phyloP scores from a whole-genome alignment of 2,329 filamentous ascomycete genomes.

The Teratosphaeria nubilosa region DNA sequence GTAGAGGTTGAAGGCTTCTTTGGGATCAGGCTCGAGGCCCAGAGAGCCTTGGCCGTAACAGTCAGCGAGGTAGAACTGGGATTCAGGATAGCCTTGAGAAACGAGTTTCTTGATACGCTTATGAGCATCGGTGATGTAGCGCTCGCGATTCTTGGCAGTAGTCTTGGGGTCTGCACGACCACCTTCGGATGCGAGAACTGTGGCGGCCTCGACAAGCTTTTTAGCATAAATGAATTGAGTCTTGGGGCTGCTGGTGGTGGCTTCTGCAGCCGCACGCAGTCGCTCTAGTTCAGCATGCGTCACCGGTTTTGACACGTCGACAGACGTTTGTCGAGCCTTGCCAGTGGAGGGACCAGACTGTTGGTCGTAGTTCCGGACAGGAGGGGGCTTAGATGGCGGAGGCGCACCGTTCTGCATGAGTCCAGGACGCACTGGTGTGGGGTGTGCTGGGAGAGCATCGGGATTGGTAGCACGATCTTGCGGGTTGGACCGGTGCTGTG shows the following conservation, averaged over 20 bases:
- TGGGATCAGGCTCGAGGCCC: constrained; percentile 70
- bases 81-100: constrained; percentile 61
- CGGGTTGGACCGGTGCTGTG: constrained; percentile 15
- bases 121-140: constrained; percentile 74
- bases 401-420: constrained; percentile 29
- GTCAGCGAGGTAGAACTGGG: constrained; percentile 90
- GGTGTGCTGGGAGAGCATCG: constrained; percentile 47
- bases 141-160: constrained; percentile 59
- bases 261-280: constrained; percentile 58
- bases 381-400: constrained; percentile 37
- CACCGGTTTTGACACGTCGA: constrained; percentile 42
- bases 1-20: constrained; percentile 88
- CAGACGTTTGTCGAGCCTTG: constrained; percentile 13
- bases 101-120: constrained; percentile 87
- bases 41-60: constrained; percentile 74
- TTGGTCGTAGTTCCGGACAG: constrained; percentile 43
- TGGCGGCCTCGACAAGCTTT: constrained; percentile 75
- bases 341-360: constrained; percentile 27
- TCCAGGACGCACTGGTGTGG: constrained; percentile 44
- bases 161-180: constrained; percentile 58
- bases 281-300: constrained; percentile 69
- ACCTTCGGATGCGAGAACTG: constrained; percentile 66
- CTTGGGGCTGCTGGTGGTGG: constrained; percentile 61
- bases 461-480: constrained; percentile 31
- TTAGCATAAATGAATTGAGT: constrained; percentile 67